Evolutionary conservation across 2,329 filamentous ascomycete species (phyloP), one percentile per base, ranked within the genome.

Genomic region (Penicillium capsulatum): DNA sequence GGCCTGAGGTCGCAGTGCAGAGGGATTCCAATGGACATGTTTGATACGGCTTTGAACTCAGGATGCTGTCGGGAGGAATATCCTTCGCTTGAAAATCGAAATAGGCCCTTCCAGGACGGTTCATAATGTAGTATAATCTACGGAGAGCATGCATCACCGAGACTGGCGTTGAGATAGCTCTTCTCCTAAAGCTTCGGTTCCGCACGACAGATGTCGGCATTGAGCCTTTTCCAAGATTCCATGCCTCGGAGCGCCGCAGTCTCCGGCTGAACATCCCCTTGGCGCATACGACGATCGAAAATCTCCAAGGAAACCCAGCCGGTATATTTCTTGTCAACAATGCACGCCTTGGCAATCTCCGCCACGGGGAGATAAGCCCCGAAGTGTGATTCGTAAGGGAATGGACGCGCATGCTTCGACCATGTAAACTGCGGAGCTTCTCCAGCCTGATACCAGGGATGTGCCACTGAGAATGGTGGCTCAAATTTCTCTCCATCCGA

Each of bases 291-390:
- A 10, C 56, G 42, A 36, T 63, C 58, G 44, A 64, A 63, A 4
- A 50, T 50, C 44, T 64, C 62, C 40, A 65, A 43, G 0, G 57
- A 63, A 9, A 65, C 47, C 59, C 60, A 65, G 0, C 60, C 62
- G 3, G 17, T 31, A 28, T 53, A 64, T 1, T 52, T 50, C n/a
- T 43, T 58, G 7, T 57, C 54, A 2, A 56, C 36, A 14, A 65
- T 40, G 57, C 58, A 64, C 1, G 54, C 40, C 29, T 38, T 44
- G 3, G 47, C 49, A 19, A 63, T 51, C n/a, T 61, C 51, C 2
- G 38, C 36, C 6, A 64, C 40, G 8, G 62, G 57, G 42, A 60
- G 38, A 33, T 61, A 58, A 16, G 40, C 58, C 3, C 56, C 54
- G 3, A 51, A 17, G 7, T 59, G 42, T 0, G 32, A 32, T 43